Percentiles rank a stretch among this genome's conserved stretches.
phyloP scores from a whole-genome alignment of 495 filamentous ascomycete genomes.

The Aspergillus egyptiacus region DNA sequence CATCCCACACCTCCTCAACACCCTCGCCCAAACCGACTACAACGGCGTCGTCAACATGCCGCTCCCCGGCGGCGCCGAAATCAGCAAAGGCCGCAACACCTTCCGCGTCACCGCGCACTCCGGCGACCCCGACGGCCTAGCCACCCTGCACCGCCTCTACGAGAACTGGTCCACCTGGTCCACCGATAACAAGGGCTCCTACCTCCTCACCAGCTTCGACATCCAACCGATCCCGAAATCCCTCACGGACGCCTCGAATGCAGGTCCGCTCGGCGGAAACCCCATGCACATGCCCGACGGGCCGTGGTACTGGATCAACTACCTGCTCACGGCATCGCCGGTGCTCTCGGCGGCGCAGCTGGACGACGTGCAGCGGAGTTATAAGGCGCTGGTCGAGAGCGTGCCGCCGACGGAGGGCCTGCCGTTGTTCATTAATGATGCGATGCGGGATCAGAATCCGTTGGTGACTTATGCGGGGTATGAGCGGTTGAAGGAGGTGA shows the following conservation, averaged over 20 bases:
- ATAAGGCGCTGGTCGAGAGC: neutral
- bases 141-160: neutral
- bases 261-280: conserved; percentile 3
- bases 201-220: neutral
- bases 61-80: conserved; percentile 4
- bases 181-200: conserved; percentile 5
- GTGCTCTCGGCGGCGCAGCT: neutral
- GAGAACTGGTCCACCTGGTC: conserved; percentile 5
- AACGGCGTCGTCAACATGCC: conserved; percentile 10
- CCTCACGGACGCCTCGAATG: conserved; percentile 6
- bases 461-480: conserved; percentile 9
- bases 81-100: conserved; percentile 6
- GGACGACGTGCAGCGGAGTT: neutral
- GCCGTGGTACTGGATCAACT: conserved; percentile 10
- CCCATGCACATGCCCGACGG: conserved; percentile 12
- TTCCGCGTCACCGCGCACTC: conserved; percentile 5
- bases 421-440: conserved; percentile 12
- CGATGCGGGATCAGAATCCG: conserved; percentile 5
- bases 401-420: conserved; percentile 2
- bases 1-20: conserved; percentile 8
- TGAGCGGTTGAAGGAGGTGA: conserved; percentile 8
- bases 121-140: neutral
- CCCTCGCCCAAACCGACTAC: conserved; percentile 1
- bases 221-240: conserved; percentile 10
- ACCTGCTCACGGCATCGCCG: conserved; percentile 11